Percentiles rank a stretch among this genome's conserved stretches.
Evolutionary conservation across 805 yeast species (phyloP).

Genomic region (Kuraishia ogatae): DNA sequence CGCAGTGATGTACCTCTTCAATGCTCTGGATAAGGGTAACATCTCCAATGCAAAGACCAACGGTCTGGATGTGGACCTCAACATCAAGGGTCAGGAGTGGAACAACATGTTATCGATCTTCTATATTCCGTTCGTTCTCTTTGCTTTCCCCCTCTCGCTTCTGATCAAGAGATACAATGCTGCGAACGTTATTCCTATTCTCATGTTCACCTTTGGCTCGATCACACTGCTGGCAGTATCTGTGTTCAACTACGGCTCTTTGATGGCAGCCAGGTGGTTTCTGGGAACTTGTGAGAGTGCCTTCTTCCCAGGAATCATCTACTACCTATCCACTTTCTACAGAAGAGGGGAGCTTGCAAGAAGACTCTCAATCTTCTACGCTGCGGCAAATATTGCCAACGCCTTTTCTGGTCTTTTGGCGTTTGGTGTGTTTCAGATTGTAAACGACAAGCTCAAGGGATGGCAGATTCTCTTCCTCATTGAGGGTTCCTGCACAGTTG

Average conservation of each 20-base stretch:
- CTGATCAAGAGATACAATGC: conserved; percentile 30
- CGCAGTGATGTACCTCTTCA: conserved; percentile 37
- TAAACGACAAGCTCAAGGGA: conserved; percentile 21
- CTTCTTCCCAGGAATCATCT: conserved; percentile 18
- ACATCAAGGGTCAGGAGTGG: conserved; percentile 32
- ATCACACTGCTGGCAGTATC: conserved; percentile 28
- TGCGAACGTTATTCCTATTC: conserved; percentile 32
- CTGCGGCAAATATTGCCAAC: conserved; percentile 10
- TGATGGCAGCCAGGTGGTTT: conserved; percentile 19
- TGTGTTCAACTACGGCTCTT: conserved; percentile 30
- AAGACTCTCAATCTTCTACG: conserved; percentile 42
- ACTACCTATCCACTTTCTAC: conserved; percentile 28
- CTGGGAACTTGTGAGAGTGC: conserved; percentile 24
- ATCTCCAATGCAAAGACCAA: conserved; percentile 43
- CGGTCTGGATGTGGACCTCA: conserved; percentile 31
- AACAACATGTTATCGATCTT: conserved; percentile 32
- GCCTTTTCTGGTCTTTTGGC: conserved; percentile 35
- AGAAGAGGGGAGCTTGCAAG: conserved; percentile 29
- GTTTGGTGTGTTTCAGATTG: conserved; percentile 33
- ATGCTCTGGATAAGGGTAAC: conserved; percentile 41
- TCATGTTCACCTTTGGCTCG: conserved; percentile 36
- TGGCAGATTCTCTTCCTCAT: conserved; percentile 64
- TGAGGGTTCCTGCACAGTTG: conserved; percentile 50
- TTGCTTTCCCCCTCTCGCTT: conserved; percentile 33
- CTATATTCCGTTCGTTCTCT: conserved; percentile 35